Percentiles rank a stretch among this genome's conserved stretches.
These are phyloP conservation scores for Arachnopeziza araneosa DNA, from an alignment of 2,329 filamentous ascomycete species.

Conservation along the genomic window DNA sequence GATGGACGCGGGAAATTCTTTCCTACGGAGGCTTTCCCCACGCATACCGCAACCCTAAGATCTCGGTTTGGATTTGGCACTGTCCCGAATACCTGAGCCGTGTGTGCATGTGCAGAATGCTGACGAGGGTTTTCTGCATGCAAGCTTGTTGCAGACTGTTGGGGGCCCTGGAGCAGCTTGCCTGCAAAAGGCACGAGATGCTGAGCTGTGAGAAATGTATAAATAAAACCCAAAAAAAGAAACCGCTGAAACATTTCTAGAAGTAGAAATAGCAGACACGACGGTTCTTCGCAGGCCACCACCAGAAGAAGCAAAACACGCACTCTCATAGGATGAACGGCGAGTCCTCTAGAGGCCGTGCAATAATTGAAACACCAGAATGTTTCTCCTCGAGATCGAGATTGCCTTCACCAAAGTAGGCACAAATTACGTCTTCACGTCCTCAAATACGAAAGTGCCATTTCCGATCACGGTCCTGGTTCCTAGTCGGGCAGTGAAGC, in stretches of 20 bases:
- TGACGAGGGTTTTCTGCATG: neutral
- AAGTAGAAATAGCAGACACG: neutral
- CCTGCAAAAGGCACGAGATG: too few species aligned
- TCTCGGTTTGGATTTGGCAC: neutral
- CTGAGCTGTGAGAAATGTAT: neutral
- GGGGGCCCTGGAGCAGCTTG: neutral
- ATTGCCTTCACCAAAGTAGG: neutral
- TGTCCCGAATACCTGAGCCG: neutral
- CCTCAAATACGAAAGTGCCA: neutral
- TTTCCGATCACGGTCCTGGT: neutral
- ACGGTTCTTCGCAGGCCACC: neutral
- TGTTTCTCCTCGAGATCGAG: neutral
- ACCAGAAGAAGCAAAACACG: neutral
- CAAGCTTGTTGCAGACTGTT: neutral
- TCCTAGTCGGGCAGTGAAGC: neutral
- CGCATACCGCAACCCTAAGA: neutral
- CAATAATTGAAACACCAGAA: neutral
- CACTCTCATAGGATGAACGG: neutral
- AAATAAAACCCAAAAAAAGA: neutral
- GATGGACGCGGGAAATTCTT: too few species aligned
- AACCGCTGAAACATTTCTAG: neutral
- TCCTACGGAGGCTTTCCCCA: neutral
- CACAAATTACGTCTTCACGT: neutral
- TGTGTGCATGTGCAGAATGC: neutral
- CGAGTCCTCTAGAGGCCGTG: neutral